phyloP scores from a whole-genome alignment of 352 stramenopile genomes.

The Phytopythium sindhum region DNA sequence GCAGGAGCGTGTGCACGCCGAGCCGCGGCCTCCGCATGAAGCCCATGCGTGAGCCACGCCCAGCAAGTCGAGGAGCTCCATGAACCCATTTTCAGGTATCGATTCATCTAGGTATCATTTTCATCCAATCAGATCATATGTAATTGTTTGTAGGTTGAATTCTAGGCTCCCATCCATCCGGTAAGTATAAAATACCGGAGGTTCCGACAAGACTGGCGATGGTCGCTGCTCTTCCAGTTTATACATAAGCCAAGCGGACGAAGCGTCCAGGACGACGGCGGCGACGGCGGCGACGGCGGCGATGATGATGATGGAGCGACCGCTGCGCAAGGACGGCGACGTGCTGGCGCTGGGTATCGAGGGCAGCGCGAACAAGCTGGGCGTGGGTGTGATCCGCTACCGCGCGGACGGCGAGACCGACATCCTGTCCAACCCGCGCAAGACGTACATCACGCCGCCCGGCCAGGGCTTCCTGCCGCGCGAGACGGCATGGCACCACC shows the following conservation, averaged over 20 bases:
- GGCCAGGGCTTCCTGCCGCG: slow-evolving; percentile 97
- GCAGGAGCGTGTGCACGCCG: no score
- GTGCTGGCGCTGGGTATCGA: slow-evolving; percentile 97
- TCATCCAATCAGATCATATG: neutral
- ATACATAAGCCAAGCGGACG: neutral
- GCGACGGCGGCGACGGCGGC: slow-evolving; percentile 4
- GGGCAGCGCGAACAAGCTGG: slow-evolving; percentile 98
- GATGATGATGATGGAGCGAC: slow-evolving; percentile 15
- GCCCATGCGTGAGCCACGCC: no score
- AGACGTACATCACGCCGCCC: slow-evolving; percentile 98
- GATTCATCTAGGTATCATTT: neutral
- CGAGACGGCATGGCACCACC: slow-evolving; percentile 99
- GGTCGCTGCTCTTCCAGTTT: no score
- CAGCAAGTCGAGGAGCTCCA: neutral
- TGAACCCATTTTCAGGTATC: neutral
- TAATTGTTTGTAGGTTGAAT: neutral
- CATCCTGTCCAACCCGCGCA: slow-evolving; percentile 98
- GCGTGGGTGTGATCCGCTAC: slow-evolving; percentile 83
- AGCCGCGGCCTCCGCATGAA: neutral
- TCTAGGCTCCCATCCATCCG: neutral
- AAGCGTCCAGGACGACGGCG: slow-evolving; percentile 1
- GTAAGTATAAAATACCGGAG: neutral
- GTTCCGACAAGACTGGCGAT: neutral
- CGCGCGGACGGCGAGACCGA: slow-evolving; percentile 69
- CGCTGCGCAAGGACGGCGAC: slow-evolving; percentile 62